Percentiles rank a stretch among this genome's conserved stretches.
Evolutionary conservation across 352 stramenopile species (phyloP).

Genomic region (Saprolegnia diclina): DNA sequence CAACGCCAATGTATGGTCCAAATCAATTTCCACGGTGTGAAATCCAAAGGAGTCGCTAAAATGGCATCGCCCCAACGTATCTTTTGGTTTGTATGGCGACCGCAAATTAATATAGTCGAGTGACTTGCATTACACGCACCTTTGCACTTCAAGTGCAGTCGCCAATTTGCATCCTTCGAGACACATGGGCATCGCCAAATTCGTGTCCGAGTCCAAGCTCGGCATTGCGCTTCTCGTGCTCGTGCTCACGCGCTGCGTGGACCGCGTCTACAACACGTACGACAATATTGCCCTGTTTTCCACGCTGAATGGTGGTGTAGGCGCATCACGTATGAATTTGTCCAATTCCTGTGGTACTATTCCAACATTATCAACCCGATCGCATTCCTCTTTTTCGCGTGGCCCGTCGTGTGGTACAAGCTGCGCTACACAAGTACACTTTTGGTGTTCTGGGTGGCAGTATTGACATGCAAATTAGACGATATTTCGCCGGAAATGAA

Average conservation of each 20-base stretch:
- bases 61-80: background rate
- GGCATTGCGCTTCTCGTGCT: conserved; percentile 67
- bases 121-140: background rate
- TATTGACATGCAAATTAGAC: conserved; percentile 12
- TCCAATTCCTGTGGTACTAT: conserved; percentile 30
- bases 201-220: conserved; percentile 82
- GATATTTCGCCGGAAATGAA: conserved; percentile 30
- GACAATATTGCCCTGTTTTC: background rate
- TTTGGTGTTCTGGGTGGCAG: too few relatives aligned
- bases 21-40: background rate
- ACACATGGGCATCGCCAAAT: conserved; percentile 57
- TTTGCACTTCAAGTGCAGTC: background rate
- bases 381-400: conserved; percentile 28
- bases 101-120: background rate
- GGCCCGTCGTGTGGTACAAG: conserved; percentile 46
- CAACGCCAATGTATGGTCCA: background rate
- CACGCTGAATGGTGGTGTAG: background rate
- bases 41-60: background rate
- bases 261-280: conserved; percentile 83
- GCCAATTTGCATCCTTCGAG: background rate
- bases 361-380: conserved; percentile 30
- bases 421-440: conserved; percentile 62
- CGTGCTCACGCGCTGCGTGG: conserved; percentile 71
- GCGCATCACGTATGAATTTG: conserved; percentile 27
- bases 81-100: background rate